Percentiles rank a stretch among this genome's conserved stretches.
These are phyloP conservation scores for Suhomyces anneliseae DNA, from an alignment of 1,139 yeast species.

Conservation along the genomic window DNA sequence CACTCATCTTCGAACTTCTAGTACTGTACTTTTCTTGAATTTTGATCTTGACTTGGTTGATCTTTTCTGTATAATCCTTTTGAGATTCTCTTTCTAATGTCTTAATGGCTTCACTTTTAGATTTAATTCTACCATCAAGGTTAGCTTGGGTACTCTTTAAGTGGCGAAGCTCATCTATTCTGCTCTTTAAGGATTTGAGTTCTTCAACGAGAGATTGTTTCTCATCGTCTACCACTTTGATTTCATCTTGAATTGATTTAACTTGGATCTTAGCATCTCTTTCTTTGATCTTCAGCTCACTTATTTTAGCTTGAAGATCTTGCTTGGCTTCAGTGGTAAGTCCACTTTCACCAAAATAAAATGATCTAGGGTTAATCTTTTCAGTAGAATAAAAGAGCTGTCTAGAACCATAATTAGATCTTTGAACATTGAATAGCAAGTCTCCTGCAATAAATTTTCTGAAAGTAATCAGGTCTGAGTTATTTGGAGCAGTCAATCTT, in stretches of 20 bases:
- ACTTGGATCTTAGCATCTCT: slow-evolving; percentile 17
- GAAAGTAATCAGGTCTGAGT: slow-evolving; percentile 45
- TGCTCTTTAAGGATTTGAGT: slow-evolving; percentile 21
- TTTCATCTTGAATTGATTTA: slow-evolving; percentile 10
- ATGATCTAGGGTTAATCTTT: slow-evolving; percentile 24
- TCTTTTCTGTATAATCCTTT: slow-evolving; percentile 31
- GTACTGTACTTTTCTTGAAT: slow-evolving; percentile 27
- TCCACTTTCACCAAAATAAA: slow-evolving; percentile 46
- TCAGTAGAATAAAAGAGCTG: slow-evolving; percentile 49
- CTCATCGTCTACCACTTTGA: slow-evolving; percentile 8
- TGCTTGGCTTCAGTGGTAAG: slow-evolving; percentile 37
- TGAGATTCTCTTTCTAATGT: slow-evolving; percentile 26
- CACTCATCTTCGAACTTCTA: slow-evolving; percentile 18
- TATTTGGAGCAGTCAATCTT: slow-evolving; percentile 31
- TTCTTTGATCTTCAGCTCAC: slow-evolving; percentile 18
- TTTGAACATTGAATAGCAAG: slow-evolving; percentile 47
- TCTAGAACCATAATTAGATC: slow-evolving; percentile 59
- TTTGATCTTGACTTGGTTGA: slow-evolving; percentile 22
- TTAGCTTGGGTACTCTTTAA: slow-evolving; percentile 11
- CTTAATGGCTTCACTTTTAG: slow-evolving; percentile 24
- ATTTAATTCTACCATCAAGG: slow-evolving; percentile 18
- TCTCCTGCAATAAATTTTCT: slow-evolving; percentile 62
- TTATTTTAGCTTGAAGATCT: slow-evolving; percentile 21
- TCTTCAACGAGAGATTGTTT: slow-evolving; percentile 9
- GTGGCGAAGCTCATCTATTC: slow-evolving; percentile 21